Conservation (phyloP, 2,329 filamentous ascomycete species). For the Monilinia fructicola region DNA sequence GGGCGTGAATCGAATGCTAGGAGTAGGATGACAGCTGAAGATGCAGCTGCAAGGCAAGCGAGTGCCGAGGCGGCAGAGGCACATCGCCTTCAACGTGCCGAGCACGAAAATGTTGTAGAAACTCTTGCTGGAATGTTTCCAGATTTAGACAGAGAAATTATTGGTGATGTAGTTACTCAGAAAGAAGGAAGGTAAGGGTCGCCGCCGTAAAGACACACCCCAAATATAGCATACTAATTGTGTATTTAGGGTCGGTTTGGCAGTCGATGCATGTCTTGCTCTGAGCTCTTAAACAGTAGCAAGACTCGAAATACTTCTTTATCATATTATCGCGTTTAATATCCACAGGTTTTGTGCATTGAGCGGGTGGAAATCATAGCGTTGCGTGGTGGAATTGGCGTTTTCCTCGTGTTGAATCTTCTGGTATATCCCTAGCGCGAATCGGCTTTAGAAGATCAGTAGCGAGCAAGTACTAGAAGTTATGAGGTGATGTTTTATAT, state of each 20-base stretch:
- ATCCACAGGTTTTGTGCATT: constrained; percentile 22
- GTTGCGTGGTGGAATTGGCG: constrained; percentile 24
- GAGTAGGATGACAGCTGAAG: constrained; percentile 65
- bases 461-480: constrained; percentile 12
- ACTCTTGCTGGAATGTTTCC: constrained; percentile 97
- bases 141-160: constrained; percentile 87
- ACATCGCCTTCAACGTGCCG: constrained; percentile 73
- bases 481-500: constrained; percentile 21
- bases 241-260: constrained; percentile 66
- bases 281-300: constrained; percentile 45
- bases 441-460: constrained; percentile 20
- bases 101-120: constrained; percentile 90
- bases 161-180: constrained; percentile 93
- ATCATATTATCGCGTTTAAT: constrained; percentile 23
- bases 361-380: constrained; percentile 24
- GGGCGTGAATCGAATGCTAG: constrained; percentile 28
- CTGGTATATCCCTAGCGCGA: constrained; percentile 25
- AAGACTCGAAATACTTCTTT: constrained; percentile 2
- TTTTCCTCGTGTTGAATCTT: constrained; percentile 23
- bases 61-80: constrained; percentile 89
- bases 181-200: constrained; percentile 81
- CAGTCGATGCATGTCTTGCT: constrained; percentile 83
- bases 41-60: constrained; percentile 85
- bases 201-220: not conserved
- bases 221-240: constrained; percentile 32